Conservation (phyloP, 345 rosid genomes). For the Arabidopsis arenosa region DNA sequence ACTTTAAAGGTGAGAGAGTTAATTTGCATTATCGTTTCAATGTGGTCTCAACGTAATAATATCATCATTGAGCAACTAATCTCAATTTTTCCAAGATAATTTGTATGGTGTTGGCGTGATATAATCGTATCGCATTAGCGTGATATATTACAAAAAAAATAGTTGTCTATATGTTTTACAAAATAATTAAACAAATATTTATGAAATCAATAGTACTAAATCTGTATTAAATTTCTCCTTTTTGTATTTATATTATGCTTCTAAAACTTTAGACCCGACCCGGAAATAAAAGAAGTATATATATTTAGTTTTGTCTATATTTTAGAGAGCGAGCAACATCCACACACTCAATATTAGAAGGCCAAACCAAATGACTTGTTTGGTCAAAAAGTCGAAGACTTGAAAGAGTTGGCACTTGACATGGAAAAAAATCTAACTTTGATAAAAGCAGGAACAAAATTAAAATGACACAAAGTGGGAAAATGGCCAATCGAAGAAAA, state of each 20-base stretch:
- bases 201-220: too few species aligned
- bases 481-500: slow-evolving; percentile 7
- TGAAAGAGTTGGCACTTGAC: slow-evolving; percentile 34
- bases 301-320: not conserved
- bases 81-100: not conserved
- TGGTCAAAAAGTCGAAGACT: slow-evolving; percentile 30
- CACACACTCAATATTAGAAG: slow-evolving; percentile 33
- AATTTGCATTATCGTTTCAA: too few species aligned
- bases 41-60: too few species aligned
- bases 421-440: slow-evolving; percentile 28
- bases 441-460: slow-evolving; percentile 30
- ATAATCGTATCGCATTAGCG: too few species aligned
- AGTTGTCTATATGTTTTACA: not conserved
- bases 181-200: too few species aligned
- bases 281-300: not conserved
- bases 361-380: slow-evolving; percentile 30
- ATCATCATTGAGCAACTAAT: not conserved
- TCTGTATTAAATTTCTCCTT: too few species aligned
- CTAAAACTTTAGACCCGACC: not conserved
- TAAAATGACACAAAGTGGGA: slow-evolving; percentile 3
- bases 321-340: slow-evolving; percentile 16
- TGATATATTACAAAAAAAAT: too few species aligned
- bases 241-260: too few species aligned
- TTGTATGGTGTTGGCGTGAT: too few species aligned
- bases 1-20: too few species aligned